Conservation (phyloP, 2,329 filamentous ascomycete species). For the Lecanicillium sp. region DNA sequence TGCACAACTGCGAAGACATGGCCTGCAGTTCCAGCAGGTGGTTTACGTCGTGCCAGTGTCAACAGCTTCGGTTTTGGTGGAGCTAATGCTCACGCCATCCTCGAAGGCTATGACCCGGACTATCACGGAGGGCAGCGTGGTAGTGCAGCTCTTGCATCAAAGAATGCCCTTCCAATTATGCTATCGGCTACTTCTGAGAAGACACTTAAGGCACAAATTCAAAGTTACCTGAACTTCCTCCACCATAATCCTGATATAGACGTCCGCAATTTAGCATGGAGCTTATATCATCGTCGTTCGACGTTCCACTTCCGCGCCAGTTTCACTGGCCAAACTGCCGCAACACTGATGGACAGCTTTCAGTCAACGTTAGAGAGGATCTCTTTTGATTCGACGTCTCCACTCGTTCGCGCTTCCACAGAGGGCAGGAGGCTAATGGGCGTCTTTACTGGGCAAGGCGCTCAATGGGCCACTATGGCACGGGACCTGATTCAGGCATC, state of each 20-base stretch:
- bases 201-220: conserved; percentile 5
- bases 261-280: conserved; percentile 12
- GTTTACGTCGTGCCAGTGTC: conserved; percentile 14
- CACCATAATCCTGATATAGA: conserved; percentile 6
- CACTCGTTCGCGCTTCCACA: conserved; percentile 6
- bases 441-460: conserved; percentile 26
- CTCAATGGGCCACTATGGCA: conserved; percentile 24
- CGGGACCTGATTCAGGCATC: conserved; percentile 17
- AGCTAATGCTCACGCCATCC: conserved; percentile 35
- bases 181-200: conserved; percentile 9
- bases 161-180: no score
- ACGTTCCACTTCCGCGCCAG: conserved; percentile 10
- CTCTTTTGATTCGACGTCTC: no score
- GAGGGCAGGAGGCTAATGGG: conserved; percentile 8
- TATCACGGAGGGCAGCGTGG: no score
- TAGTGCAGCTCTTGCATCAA: no score
- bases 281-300: conserved; percentile 12
- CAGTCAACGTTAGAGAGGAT: no score
- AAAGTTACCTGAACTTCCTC: conserved; percentile 8
- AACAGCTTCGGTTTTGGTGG: conserved; percentile 29
- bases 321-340: conserved; percentile 8
- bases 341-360: no score
- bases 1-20: conserved; percentile 13
- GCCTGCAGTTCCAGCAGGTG: conserved; percentile 10
- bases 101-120: conserved; percentile 20